Conservation (phyloP, 2,329 filamentous ascomycete genomes). For the Hymenotorrendiella dingleyae region DNA sequence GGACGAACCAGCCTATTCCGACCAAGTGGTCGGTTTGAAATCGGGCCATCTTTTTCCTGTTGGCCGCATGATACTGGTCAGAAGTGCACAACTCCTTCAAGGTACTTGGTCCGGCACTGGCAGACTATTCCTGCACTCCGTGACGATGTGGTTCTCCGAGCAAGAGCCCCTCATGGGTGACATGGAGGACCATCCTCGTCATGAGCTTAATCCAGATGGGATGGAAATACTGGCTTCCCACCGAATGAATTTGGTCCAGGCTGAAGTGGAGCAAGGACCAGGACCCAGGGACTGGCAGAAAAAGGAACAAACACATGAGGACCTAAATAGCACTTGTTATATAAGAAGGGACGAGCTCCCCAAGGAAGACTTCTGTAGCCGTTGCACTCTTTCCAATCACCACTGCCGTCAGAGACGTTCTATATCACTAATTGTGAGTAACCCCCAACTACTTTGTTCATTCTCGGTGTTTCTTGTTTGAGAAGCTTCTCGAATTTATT, state of each 20-base stretch:
- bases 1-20: neutral
- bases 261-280: slow-evolving; percentile 6
- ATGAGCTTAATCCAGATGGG: slow-evolving; percentile 17
- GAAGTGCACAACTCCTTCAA: slow-evolving; percentile 6
- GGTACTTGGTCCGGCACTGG: neutral
- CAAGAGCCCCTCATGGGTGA: slow-evolving; percentile 9
- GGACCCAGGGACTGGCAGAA: neutral
- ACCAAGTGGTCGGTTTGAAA: slow-evolving; percentile 13
- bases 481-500: neutral
- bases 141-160: slow-evolving; percentile 15
- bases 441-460: neutral
- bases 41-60: slow-evolving; percentile 13
- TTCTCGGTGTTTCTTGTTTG: slow-evolving; percentile 2
- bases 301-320: neutral
- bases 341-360: slow-evolving; percentile 15
- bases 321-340: slow-evolving; percentile 8
- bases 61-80: slow-evolving; percentile 20
- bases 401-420: slow-evolving; percentile 6
- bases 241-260: slow-evolving; percentile 9
- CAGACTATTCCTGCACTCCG: slow-evolving; percentile 11
- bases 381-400: slow-evolving; percentile 13
- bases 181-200: slow-evolving; percentile 12
- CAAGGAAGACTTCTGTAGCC: slow-evolving; percentile 12
- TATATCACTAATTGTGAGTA: slow-evolving; percentile 15
- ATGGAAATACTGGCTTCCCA: slow-evolving; percentile 18